These are phyloP conservation scores for Graphilbum fragrans DNA, from an alignment of 2,329 filamentous ascomycete genomes.

Conservation along the genomic window DNA sequence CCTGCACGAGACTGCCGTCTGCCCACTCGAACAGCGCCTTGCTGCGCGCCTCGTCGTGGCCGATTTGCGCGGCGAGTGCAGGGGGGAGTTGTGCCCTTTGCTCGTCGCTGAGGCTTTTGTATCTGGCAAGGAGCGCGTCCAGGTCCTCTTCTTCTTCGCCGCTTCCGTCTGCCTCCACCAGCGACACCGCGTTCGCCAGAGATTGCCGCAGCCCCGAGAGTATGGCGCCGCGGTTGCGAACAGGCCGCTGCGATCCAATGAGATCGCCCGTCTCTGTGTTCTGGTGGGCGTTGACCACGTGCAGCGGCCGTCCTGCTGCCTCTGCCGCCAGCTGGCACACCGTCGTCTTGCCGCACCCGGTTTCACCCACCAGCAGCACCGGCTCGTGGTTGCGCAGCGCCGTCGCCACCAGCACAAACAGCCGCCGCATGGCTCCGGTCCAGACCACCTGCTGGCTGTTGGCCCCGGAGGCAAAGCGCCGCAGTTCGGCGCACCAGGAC, in stretches of 20 bases:
- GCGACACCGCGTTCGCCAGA: conserved; percentile 28
- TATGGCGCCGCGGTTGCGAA: conserved; percentile 71
- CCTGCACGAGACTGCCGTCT: conserved; percentile 84
- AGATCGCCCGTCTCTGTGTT: conserved; percentile 97
- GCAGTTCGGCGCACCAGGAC: neutral
- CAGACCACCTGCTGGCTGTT: conserved; percentile 52
- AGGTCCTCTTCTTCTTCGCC: conserved; percentile 27
- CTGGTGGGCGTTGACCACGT: conserved; percentile 94
- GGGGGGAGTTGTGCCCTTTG: conserved; percentile 32
- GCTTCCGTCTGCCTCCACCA: neutral
- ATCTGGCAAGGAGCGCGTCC: conserved; percentile 45
- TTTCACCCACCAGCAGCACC: conserved; percentile 89
- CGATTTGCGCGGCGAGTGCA: conserved; percentile 33
- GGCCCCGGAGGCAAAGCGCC: neutral
- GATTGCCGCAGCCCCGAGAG: conserved; percentile 53
- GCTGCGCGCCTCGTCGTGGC: conserved; percentile 43
- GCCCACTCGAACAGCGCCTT: conserved; percentile 93
- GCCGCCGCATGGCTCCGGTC: conserved; percentile 86
- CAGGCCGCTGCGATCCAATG: conserved; percentile 86
- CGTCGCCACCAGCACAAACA: conserved; percentile 80
- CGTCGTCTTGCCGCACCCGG: conserved; percentile 94
- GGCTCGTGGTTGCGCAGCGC: conserved; percentile 87
- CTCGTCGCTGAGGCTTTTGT: conserved; percentile 38
- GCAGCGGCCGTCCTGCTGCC: conserved; percentile 60
- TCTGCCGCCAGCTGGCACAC: conserved; percentile 88